A percentile compares a stretch with the other conserved stretches of the same genome.
phyloP scores from a whole-genome alignment of 1,284 basidiomycete genomes.

The Naganishia liquefaciens region DNA sequence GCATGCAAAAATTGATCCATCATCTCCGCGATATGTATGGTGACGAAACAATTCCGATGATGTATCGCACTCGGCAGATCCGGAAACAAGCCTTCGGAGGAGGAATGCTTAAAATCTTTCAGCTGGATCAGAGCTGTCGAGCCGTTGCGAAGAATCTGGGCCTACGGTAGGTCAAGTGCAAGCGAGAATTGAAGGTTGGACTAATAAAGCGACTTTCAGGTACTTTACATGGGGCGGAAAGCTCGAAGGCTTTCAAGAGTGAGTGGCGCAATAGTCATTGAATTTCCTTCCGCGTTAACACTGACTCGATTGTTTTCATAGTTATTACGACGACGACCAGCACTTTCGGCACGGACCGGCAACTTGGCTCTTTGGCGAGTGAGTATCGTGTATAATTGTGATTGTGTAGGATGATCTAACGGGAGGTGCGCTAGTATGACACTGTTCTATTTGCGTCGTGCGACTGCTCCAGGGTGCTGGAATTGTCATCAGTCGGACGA shows the following conservation, averaged over 20 bases:
- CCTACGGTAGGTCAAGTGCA: constrained; percentile 21
- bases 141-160: constrained; percentile 35
- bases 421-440: constrained; percentile 33
- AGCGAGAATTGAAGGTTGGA: constrained; percentile 27
- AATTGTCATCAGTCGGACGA: constrained; percentile 30
- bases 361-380: constrained; percentile 41
- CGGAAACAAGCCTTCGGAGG: constrained; percentile 27
- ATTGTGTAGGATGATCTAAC: not conserved
- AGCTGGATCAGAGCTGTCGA: constrained; percentile 39
- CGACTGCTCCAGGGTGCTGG: constrained; percentile 37
- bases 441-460: constrained; percentile 39
- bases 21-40: constrained; percentile 28
- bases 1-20: constrained; percentile 33
- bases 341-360: constrained; percentile 38
- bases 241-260: constrained; percentile 30
- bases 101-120: constrained; percentile 36
- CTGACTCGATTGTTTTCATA: not conserved
- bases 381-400: constrained; percentile 11
- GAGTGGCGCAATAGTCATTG: not conserved
- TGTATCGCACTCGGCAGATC: constrained; percentile 38
- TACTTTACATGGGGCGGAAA: constrained; percentile 26
- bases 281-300: not conserved
- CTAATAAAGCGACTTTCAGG: constrained; percentile 8
- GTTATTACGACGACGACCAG: constrained; percentile 39
- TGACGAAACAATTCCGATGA: constrained; percentile 32